These are phyloP conservation scores for Cucurbita argyrosperma DNA, from an alignment of 306 rosid species.

Conservation along the genomic window DNA sequence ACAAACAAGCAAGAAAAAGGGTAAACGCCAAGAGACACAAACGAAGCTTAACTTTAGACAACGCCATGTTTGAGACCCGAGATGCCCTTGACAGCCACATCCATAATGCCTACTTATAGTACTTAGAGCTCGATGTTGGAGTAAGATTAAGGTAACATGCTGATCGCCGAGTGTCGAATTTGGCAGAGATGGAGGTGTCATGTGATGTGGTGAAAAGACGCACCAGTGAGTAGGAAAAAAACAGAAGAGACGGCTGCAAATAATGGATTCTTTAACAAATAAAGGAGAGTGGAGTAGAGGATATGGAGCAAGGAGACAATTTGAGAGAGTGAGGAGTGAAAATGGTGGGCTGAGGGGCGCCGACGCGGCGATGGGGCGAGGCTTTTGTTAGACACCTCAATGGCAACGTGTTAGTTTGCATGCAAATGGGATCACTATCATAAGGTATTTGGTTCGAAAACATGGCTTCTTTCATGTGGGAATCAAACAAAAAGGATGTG, in stretches of 20 bases:
- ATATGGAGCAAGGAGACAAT: background rate
- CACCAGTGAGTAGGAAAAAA: background rate
- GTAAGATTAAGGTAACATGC: slow-evolving; percentile 15
- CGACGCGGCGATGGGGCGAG: background rate
- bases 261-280: no score
- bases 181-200: slow-evolving; percentile 8
- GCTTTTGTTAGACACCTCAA: background rate
- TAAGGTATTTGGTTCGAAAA: background rate
- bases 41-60: background rate
- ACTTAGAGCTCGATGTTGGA: background rate
- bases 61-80: slow-evolving; percentile 1
- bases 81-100: background rate
- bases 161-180: slow-evolving; percentile 19
- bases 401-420: background rate
- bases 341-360: background rate
- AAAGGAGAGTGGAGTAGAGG: background rate
- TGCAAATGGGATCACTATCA: background rate
- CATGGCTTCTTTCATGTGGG: background rate
- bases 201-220: background rate
- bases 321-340: background rate
- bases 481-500: background rate
- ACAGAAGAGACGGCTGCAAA: background rate
- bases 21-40: slow-evolving; percentile 1
- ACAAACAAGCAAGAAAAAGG: slow-evolving; percentile 5
- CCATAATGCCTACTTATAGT: background rate